Evolutionary conservation across 2,329 filamentous ascomycete genomes (phyloP).

Genomic region (Metarhizium anisopliae): DNA sequence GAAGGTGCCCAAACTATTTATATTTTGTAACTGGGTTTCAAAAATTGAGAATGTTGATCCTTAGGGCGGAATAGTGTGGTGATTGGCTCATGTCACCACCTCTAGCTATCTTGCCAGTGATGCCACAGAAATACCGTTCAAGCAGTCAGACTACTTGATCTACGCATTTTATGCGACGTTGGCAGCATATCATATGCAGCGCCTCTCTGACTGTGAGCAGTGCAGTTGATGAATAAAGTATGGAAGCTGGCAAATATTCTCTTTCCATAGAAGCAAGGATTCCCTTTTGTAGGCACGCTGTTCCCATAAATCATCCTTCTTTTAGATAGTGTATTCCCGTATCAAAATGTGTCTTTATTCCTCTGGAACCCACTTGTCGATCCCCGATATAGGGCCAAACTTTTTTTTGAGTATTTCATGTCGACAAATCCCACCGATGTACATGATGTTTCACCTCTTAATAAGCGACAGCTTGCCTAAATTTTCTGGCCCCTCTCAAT

Average conservation of each 20-base stretch:
- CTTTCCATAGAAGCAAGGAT: neutral
- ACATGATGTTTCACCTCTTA: no score
- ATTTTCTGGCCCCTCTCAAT: neutral
- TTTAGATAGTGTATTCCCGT: no score
- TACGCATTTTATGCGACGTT: neutral
- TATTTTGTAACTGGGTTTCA: constrained; percentile 18
- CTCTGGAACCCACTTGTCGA: no score
- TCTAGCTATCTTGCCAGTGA: neutral
- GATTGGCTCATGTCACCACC: neutral
- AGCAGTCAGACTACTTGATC: neutral
- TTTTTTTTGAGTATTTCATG: no score
- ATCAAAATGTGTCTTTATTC: no score
- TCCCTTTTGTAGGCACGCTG: neutral
- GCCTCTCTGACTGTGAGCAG: neutral
- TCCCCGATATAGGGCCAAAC: no score
- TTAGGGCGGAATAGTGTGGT: neutral
- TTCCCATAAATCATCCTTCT: neutral
- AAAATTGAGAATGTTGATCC: neutral
- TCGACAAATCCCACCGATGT: no score
- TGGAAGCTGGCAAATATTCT: neutral
- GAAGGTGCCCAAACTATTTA: constrained; percentile 52
- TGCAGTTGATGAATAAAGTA: neutral
- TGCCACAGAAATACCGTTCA: neutral
- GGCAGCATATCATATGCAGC: neutral
- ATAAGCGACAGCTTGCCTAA: no score